Percentiles rank a stretch among this genome's conserved stretches.
phyloP scores from a whole-genome alignment of 108 stramenopile species.

The Stephanodiscus minutulus region DNA sequence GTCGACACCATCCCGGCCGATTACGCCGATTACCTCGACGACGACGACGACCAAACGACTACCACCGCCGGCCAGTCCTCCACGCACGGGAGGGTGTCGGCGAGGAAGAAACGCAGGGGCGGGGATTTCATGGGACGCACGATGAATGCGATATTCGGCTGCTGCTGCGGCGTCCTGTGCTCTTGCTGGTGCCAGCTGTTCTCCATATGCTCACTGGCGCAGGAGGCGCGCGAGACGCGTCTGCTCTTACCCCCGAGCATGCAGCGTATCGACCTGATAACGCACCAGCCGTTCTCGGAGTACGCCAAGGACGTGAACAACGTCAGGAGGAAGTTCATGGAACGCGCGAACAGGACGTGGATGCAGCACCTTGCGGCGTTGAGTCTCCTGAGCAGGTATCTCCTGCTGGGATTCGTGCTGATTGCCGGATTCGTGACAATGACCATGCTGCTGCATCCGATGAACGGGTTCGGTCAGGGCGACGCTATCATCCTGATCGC shows the following conservation, averaged over 20 bases:
- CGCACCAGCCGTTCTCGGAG: slow-evolving; percentile 87
- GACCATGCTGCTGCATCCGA: slow-evolving; percentile 68
- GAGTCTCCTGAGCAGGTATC: slow-evolving; percentile 71
- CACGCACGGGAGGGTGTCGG: slow-evolving; percentile 25
- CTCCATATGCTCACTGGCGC: slow-evolving; percentile 83
- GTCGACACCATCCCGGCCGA: slow-evolving; percentile 55
- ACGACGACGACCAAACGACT: slow-evolving; percentile 58
- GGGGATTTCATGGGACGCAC: slow-evolving; percentile 69
- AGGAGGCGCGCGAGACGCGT: slow-evolving; percentile 84
- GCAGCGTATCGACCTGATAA: slow-evolving; percentile 83
- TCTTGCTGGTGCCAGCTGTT: slow-evolving; percentile 84
- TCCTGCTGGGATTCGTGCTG: slow-evolving; percentile 55
- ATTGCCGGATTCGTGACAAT: slow-evolving; percentile 39
- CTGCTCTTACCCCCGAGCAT: slow-evolving; percentile 73
- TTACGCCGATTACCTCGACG: slow-evolving; percentile 71
- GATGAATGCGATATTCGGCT: slow-evolving; percentile 58
- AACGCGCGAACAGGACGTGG: slow-evolving; percentile 55
- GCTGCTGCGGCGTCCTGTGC: slow-evolving; percentile 77
- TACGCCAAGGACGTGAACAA: slow-evolving; percentile 82
- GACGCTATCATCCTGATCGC: slow-evolving; percentile 73
- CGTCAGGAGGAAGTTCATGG: slow-evolving; percentile 71
- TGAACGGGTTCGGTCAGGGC: slow-evolving; percentile 70
- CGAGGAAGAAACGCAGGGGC: slow-evolving; percentile 56
- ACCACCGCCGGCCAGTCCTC: slow-evolving; percentile 4
- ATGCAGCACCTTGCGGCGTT: slow-evolving; percentile 76